Evolutionary conservation across 2,329 filamentous ascomycete genomes (phyloP).

Genomic region (Pseudophaeomoniella oleicola): DNA sequence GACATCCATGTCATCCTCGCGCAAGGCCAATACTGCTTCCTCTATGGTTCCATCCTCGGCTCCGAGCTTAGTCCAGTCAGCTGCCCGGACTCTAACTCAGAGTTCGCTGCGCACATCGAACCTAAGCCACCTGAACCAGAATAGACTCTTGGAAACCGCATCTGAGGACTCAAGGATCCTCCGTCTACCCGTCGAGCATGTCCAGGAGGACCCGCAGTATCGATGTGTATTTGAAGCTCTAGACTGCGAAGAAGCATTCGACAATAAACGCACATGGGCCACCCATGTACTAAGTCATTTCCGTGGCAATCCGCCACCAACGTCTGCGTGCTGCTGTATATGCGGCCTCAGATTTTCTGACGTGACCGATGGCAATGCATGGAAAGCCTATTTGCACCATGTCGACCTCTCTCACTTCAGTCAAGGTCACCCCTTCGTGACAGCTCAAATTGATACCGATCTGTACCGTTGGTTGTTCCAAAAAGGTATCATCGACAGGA

Average conservation of each 20-base stretch:
- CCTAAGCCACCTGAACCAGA: not conserved
- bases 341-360: constrained; percentile 16
- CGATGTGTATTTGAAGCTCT: not conserved
- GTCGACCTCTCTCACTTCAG: constrained; percentile 25
- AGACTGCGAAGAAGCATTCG: not conserved
- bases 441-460: constrained; percentile 25
- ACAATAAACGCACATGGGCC: not conserved
- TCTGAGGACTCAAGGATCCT: not conserved
- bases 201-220: not conserved
- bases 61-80: not conserved
- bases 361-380: constrained; percentile 16
- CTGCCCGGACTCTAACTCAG: not conserved
- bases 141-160: not conserved
- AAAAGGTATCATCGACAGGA: constrained; percentile 24
- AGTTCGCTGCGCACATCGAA: not conserved
- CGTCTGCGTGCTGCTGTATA: constrained; percentile 26
- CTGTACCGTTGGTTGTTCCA: constrained; percentile 30
- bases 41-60: not conserved
- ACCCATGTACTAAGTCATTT: constrained; percentile 29
- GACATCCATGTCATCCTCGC: not conserved
- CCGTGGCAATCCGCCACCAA: constrained; percentile 22
- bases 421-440: constrained; percentile 23
- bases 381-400: constrained; percentile 27
- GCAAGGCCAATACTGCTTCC: not conserved
- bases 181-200: not conserved